Conservation (phyloP, 495 filamentous ascomycete genomes). For the Cercophora samala region DNA sequence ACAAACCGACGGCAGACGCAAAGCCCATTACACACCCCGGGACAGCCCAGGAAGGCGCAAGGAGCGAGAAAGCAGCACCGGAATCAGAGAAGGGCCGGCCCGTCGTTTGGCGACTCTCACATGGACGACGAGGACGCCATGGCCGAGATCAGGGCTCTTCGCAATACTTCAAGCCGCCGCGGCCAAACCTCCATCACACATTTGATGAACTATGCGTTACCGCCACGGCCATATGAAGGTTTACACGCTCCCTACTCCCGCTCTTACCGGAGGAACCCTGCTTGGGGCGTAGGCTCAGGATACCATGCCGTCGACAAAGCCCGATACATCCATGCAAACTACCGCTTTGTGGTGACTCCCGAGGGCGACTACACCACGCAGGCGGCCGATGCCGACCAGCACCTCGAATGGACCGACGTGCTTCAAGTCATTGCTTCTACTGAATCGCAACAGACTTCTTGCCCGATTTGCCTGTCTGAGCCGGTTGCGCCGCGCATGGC, state of each 20-base stretch:
- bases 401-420: conserved; percentile 86
- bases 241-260: conserved; percentile 51
- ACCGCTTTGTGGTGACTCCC: conserved; percentile 91
- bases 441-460: conserved; percentile 80
- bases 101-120: conserved; percentile 23
- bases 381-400: conserved; percentile 80
- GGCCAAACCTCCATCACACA: conserved; percentile 97
- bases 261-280: conserved; percentile 59
- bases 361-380: conserved; percentile 74
- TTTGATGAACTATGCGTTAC: conserved; percentile 84
- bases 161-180: conserved; percentile 76
- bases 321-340: conserved; percentile 94
- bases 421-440: conserved; percentile 88
- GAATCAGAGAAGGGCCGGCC: conserved; percentile 48
- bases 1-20: conserved; percentile 58
- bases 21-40: conserved; percentile 52
- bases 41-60: conserved; percentile 69
- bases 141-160: conserved; percentile 80
- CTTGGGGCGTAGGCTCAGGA: conserved; percentile 85
- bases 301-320: conserved; percentile 92
- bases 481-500: conserved; percentile 96
- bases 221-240: conserved; percentile 64
- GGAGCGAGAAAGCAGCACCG: conserved; percentile 68
- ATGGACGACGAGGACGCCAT: conserved; percentile 68
- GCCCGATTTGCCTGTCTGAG: conserved; percentile 87